Evolutionary conservation across 2,329 filamentous ascomycete genomes (phyloP), one percentile per base, ranked within the genome.

Genomic region (Diaporthe helianthi): DNA sequence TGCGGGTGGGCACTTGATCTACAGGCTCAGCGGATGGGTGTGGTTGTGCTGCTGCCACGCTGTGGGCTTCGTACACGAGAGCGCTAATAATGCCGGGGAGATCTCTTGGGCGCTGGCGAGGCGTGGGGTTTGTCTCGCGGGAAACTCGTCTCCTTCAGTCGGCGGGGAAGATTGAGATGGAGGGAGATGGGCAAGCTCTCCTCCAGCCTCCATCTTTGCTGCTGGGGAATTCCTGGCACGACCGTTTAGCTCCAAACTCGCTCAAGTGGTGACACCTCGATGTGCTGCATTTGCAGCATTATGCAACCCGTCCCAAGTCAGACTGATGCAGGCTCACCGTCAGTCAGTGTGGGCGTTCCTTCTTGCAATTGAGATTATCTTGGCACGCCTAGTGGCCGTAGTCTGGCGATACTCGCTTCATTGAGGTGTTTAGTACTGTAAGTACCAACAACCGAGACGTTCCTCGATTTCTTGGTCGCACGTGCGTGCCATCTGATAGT

Each of bases 71-170:
- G 64, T 67, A 67, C 64, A 49, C 64, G 64, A 49, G 51, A 47
- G 52, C 64, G 64, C 64, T 67, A 67, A 67, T 67, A 67, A 67
- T 67, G 64, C 64, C 64, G 64, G 64, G 24, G 64, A 52, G 49
- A 67, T 31, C 49, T 65, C 49, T 29, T 58, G 52, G 53, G 24
- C 41, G 41, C 49, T 38, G 36, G 52, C 64, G 33, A 26, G 51
- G 51, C 52, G 38, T 54, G 52, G 52, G 64, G 41, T 55, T 47
- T 53, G 41, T 26, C 38, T 66, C 51, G 49, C 51, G 64, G 49
- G 41, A 66, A 47, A 41, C 55, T 61, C 38, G 55, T 61, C 41
- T 61, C 26, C n/a, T 19, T 44, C 54, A 10, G 36, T 58, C 26
- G 19, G 17, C n/a, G 33, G 15, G 12, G 6, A 38, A 29, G 24